phyloP scores from a whole-genome alignment of 306 rosid genomes.

The Rosa multiflora region DNA sequence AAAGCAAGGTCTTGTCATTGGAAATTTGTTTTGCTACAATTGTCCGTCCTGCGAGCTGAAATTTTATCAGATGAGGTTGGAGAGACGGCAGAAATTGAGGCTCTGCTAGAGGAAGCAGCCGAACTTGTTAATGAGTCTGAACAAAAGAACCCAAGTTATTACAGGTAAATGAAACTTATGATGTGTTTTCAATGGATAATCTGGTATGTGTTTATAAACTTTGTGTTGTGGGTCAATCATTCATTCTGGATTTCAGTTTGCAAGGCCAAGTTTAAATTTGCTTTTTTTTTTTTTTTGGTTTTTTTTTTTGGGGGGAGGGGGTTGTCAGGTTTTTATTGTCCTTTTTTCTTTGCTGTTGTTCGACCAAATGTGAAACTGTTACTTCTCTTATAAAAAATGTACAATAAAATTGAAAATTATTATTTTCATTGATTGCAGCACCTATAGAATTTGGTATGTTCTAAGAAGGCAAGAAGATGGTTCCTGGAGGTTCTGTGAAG shows the following conservation, averaged over 20 bases:
- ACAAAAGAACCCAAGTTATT: conserved; percentile 78
- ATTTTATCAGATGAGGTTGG: conserved; percentile 66
- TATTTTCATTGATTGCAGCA: conserved; percentile 50
- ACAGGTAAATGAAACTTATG: conserved; percentile 49
- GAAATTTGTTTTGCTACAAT: conserved; percentile 80
- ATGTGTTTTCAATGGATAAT: background rate
- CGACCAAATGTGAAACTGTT: background rate
- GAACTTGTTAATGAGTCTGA: conserved; percentile 74
- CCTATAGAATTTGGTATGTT: conserved; percentile 76
- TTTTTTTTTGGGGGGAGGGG: background rate
- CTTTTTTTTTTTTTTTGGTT: too few species aligned
- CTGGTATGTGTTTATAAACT: background rate
- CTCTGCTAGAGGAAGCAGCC: conserved; percentile 91
- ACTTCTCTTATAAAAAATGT: background rate
- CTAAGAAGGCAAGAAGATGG: conserved; percentile 80
- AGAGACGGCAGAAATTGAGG: conserved; percentile 78
- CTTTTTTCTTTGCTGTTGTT: background rate
- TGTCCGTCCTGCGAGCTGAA: conserved; percentile 82
- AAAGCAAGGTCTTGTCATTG: conserved; percentile 80
- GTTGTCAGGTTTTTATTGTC: background rate
- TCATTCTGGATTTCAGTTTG: background rate
- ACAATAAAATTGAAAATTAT: background rate
- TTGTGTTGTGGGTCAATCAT: conserved; percentile 4
- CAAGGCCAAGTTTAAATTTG: background rate
- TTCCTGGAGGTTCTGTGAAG: conserved; percentile 94